These are phyloP conservation scores for Emmonsiellopsis sp. DNA, from an alignment of 2,329 filamentous ascomycete species.

Conservation along the genomic window DNA sequence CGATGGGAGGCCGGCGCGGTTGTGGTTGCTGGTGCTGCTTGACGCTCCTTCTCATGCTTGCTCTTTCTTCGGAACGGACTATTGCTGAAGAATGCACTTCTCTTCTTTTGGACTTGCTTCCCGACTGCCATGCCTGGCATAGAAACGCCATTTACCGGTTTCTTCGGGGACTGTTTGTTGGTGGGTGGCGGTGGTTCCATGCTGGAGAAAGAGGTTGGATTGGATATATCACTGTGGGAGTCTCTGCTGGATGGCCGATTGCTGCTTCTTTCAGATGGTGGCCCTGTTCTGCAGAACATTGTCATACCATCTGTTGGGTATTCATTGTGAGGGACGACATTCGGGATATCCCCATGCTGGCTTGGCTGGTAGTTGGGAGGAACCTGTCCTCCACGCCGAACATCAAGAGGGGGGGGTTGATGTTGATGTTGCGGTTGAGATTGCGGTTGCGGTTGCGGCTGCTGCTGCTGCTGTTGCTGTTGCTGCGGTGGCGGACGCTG, in stretches of 20 bases:
- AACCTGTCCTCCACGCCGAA: slow-evolving; percentile 29
- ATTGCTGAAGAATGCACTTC: slow-evolving; percentile 85
- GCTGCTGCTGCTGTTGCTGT: slow-evolving; percentile 6
- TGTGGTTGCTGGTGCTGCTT: slow-evolving; percentile 25
- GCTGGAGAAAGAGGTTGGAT: slow-evolving; percentile 80
- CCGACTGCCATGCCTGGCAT: slow-evolving; percentile 45
- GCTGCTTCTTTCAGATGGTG: slow-evolving; percentile 60
- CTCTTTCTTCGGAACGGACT: slow-evolving; percentile 91
- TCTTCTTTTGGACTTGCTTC: slow-evolving; percentile 58
- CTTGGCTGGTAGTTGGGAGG: slow-evolving; percentile 44
- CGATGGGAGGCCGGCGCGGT: slow-evolving; percentile 28
- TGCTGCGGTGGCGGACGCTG: slow-evolving; percentile 32
- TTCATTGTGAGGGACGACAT: slow-evolving; percentile 69
- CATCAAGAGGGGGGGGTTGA: slow-evolving; percentile 4
- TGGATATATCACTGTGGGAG: slow-evolving; percentile 83
- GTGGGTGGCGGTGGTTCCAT: slow-evolving; percentile 66
- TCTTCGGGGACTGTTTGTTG: slow-evolving; percentile 63
- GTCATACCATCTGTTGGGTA: slow-evolving; percentile 96
- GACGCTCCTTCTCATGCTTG: slow-evolving; percentile 58
- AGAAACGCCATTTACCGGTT: slow-evolving; percentile 38
- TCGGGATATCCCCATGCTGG: slow-evolving; percentile 54
- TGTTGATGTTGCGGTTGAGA: neutral
- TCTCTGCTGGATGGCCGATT: slow-evolving; percentile 74
- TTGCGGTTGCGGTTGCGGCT: slow-evolving; percentile 4
- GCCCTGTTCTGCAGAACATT: slow-evolving; percentile 78